These are phyloP conservation scores for Xylaria bambusicola DNA, from an alignment of 495 filamentous ascomycete genomes.

Conservation along the genomic window DNA sequence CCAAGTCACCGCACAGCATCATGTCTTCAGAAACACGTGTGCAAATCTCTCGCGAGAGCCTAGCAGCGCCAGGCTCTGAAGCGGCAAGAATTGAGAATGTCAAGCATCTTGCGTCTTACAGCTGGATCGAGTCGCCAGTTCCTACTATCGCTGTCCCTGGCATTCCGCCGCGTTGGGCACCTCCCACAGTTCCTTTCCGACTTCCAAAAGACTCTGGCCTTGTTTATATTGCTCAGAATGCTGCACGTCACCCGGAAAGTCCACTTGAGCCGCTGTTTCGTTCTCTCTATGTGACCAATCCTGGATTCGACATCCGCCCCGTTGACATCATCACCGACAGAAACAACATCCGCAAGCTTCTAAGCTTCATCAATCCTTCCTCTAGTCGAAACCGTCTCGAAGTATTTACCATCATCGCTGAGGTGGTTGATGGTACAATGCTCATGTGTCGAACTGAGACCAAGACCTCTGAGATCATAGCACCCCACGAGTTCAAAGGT, in stretches of 20 bases:
- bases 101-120: slow-evolving; percentile 48
- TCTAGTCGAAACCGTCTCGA: slow-evolving; percentile 18
- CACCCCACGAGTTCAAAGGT: slow-evolving; percentile 36
- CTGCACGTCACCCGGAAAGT: slow-evolving; percentile 39
- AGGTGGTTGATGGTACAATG: slow-evolving; percentile 39
- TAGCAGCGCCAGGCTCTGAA: neutral
- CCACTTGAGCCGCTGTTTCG: slow-evolving; percentile 54
- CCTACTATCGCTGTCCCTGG: slow-evolving; percentile 40
- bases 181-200: slow-evolving; percentile 23
- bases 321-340: slow-evolving; percentile 52
- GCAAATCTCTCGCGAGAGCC: neutral
- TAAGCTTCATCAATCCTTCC: slow-evolving; percentile 42
- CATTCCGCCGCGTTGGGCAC: slow-evolving; percentile 37
- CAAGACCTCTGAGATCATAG: slow-evolving; percentile 27
- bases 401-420: slow-evolving; percentile 44
- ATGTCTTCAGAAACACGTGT: neutral
- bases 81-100: slow-evolving; percentile 32
- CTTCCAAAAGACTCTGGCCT: slow-evolving; percentile 38
- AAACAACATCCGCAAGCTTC: slow-evolving; percentile 52
- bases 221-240: slow-evolving; percentile 43
- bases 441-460: slow-evolving; percentile 43
- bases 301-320: slow-evolving; percentile 40
- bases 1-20: too few species aligned
- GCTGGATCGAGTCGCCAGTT: slow-evolving; percentile 39
- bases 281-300: slow-evolving; percentile 42